Evolutionary conservation across 2,329 filamentous ascomycete species (phyloP).

Genomic region (Clonostachys byssicola): DNA sequence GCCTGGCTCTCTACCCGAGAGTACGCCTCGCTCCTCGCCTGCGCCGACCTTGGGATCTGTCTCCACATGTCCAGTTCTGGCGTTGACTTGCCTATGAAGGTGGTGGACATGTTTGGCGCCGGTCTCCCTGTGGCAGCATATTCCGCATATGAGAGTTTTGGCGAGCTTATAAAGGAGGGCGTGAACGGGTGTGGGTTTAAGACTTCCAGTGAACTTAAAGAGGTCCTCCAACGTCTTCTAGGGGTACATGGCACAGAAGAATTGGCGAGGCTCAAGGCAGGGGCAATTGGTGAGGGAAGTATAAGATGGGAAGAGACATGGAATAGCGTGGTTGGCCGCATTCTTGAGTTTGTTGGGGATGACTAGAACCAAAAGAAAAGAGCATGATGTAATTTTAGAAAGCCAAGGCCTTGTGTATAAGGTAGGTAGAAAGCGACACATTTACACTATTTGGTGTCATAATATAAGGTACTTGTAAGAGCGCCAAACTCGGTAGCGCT

Average conservation of each 20-base stretch:
- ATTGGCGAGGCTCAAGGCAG: slow-evolving; percentile 58
- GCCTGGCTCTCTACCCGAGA: slow-evolving; percentile 82
- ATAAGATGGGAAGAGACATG: slow-evolving; percentile 91
- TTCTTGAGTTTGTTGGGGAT: slow-evolving; percentile 40
- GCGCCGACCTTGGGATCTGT: slow-evolving; percentile 85
- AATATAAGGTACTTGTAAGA: no score
- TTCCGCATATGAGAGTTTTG: slow-evolving; percentile 80
- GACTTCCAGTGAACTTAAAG: slow-evolving; percentile 60
- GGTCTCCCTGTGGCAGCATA: slow-evolving; percentile 89
- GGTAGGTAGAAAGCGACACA: no score
- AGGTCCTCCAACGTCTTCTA: slow-evolving; percentile 63
- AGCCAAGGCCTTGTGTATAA: no score
- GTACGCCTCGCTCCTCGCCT: slow-evolving; percentile 79
- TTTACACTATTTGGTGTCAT: no score
- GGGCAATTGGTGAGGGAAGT: slow-evolving; percentile 70
- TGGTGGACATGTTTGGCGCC: slow-evolving; percentile 97
- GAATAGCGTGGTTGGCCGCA: slow-evolving; percentile 73
- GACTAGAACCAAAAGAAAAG: not conserved
- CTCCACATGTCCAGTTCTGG: slow-evolving; percentile 92
- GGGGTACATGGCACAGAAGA: slow-evolving; percentile 40
- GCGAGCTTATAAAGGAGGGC: slow-evolving; percentile 84
- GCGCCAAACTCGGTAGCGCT: no score
- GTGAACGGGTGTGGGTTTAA: slow-evolving; percentile 84
- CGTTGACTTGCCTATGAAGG: slow-evolving; percentile 97
- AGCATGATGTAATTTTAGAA: no score